Evolutionary conservation across 441 rosid species (phyloP), one percentile per base, ranked within the genome.

Genomic region (Raphanus hybrid): DNA sequence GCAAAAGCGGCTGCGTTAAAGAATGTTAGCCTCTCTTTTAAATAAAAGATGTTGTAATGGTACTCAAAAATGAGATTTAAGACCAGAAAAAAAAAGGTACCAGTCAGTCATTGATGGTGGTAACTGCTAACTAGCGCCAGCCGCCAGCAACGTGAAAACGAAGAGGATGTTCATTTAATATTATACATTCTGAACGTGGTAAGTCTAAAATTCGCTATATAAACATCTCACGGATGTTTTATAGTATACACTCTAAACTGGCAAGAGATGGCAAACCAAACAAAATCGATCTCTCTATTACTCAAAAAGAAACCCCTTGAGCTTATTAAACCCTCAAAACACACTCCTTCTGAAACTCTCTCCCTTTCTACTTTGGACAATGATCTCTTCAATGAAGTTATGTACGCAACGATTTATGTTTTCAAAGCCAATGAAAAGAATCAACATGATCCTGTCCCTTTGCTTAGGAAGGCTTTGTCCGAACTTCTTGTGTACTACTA

Each of bases 321-420:
- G 67, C 59, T 83, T n/a, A 32, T 84, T 6, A 82, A 83, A 72
- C 87, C 91, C 54, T 82, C 84, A 50, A 80, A 82, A 68, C 83
- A 81, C 6, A 85, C 72, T 3, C 89, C 85, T 43, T 69, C 26
- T 5, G 77, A 75, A 39, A 48, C 18, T 35, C 89, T 88, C 10
- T 75, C 84, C 50, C 73, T 86, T 26, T 86, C 90, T 69, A 76
- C 86, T 57, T 69, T 86, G 16, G 89, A 88, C 75, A 86, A 80
- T 8, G 81, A 85, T 70, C 74, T 11, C 29, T 59, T 64, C 52
- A 75, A 78, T 35, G 87, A 86, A 75, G 23, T 79, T 54, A 70
- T 85, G 52, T 81, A 85, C 26, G 85, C 80, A 41, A 74, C 76
- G 7, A 69, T 88, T 15, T 83, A 84, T 43, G 90, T 74, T 11